A percentile compares a stretch with the other conserved stretches of the same genome.
phyloP scores from a whole-genome alignment of 441 rosid species.

The Geranium incanum region DNA sequence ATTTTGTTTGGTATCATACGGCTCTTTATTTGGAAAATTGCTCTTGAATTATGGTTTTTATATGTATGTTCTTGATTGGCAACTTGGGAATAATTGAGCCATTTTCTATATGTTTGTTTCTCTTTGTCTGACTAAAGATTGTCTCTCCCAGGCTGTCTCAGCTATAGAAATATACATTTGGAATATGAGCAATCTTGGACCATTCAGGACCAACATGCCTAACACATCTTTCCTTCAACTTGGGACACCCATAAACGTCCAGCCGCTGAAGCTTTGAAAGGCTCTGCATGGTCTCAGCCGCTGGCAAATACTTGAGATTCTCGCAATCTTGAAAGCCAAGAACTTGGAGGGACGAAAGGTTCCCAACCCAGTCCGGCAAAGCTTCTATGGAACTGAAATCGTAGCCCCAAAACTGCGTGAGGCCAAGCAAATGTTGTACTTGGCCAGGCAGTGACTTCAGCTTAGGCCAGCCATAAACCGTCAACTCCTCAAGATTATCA shows the following conservation, averaged over 20 bases:
- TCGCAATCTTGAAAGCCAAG: conserved; percentile 4
- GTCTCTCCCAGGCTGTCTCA: neutral
- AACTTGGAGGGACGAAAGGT: conserved; percentile 17
- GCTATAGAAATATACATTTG: neutral
- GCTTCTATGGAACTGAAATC: conserved; percentile 14
- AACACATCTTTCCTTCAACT: conserved; percentile 16
- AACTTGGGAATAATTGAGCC: too few species aligned
- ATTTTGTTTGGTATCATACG: too few species aligned
- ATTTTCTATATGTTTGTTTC: neutral
- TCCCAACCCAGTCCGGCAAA: conserved; percentile 28
- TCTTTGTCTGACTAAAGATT: neutral
- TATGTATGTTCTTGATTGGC: too few species aligned
- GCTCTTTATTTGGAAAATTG: too few species aligned
- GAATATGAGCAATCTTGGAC: conserved; percentile 22
- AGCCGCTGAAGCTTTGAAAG: conserved; percentile 17
- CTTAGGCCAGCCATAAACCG: conserved; percentile 14
- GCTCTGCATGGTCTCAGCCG: conserved; percentile 14
- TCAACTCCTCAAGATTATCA: conserved; percentile 10
- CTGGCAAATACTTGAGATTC: conserved; percentile 17
- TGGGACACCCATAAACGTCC: neutral
- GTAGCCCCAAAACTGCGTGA: neutral
- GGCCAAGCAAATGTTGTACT: conserved; percentile 21
- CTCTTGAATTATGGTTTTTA: too few species aligned
- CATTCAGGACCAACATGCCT: conserved; percentile 22
- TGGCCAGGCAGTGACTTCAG: conserved; percentile 22